Evolutionary conservation across 106 monocot species (phyloP).

Genomic region (Dendrobium huoshanense): DNA sequence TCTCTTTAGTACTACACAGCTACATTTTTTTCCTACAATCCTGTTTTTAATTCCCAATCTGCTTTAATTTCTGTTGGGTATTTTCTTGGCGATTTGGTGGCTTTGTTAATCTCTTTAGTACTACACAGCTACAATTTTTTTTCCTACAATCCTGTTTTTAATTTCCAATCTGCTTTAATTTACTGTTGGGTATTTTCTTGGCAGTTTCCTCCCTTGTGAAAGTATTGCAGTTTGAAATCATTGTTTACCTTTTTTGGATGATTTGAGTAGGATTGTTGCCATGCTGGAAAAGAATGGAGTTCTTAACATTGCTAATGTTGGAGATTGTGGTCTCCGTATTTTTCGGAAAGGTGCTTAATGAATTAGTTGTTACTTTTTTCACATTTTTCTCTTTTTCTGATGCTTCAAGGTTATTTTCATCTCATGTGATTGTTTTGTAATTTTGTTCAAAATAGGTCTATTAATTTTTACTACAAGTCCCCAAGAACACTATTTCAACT

Average conservation of each 20-base stretch:
- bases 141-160: not conserved
- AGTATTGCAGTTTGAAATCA: not conserved
- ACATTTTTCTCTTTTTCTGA: not conserved
- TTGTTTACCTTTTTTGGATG: not conserved
- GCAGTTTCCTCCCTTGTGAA: not conserved
- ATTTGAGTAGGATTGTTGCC: conserved; percentile 55
- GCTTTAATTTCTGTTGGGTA: not conserved
- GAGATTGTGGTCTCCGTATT: conserved; percentile 86
- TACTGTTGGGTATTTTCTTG: not conserved
- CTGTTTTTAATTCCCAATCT: not conserved
- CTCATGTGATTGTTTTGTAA: not conserved
- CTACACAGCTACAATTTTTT: not conserved
- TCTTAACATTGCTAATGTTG: conserved; percentile 80
- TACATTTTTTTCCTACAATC: not conserved
- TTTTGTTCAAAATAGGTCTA: conserved; percentile 33
- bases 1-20: too few species aligned
- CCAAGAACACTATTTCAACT: conserved; percentile 94
- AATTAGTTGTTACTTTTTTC: not conserved
- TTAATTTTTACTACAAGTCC: conserved; percentile 59
- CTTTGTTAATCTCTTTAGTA: too few species aligned
- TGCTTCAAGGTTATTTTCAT: not conserved
- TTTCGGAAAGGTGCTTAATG: conserved; percentile 51
- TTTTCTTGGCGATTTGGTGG: not conserved
- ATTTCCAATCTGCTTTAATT: not conserved
- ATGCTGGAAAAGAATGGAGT: conserved; percentile 74